Evolutionary conservation across 106 monocot species (phyloP), one percentile per base, ranked within the genome.

Genomic region (Dendrobium chrysotoxum): DNA sequence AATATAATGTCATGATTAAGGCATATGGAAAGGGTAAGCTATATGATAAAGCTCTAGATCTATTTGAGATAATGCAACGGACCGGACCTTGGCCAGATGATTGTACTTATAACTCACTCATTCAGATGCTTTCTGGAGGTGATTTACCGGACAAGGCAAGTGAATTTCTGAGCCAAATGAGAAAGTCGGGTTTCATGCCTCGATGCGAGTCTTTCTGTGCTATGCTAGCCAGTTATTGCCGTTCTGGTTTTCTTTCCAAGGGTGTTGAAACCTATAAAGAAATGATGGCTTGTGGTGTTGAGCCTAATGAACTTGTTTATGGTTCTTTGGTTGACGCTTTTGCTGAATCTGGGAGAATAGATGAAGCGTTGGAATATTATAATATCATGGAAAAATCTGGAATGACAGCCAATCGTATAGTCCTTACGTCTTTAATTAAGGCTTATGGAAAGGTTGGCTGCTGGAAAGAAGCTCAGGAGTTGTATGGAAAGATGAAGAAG

Each of bases 1-100:
- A 91, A 76, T 93, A 93, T 65, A 95, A 93, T 87, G 93, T 95
- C 44, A 87, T 95, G 91, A 79, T 95, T 57, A 95, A 95, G 79
- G 93, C 93, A 21, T 95, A 93, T 81, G 95, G 95, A 28, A 88
- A 82, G 68, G 89, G 83, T 26, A 93, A 87, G 72, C 79, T 86
- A 8, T 91, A 89, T 84, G 95, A 95, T 53, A 93, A 87, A 58
- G 92, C 91, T 80, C 28, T 89, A 40, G 75, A 81, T 28, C 41
- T 95, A 41, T 91, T 91, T 73, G 91, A 95, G 77, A 40, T 78
- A 42, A 95, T 95, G 95, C 80, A 83, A 54, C 75, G 55, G 26
- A 82, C 53, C 57, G 95, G 95, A 30, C 72, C 77, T 4, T 91
- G 85, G 88, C 89, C 92, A 2, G 95, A 95, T 82, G 89, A 85